Conservation (phyloP, 1,284 basidiomycete genomes). For the Leccinum cinnamomeum region DNA sequence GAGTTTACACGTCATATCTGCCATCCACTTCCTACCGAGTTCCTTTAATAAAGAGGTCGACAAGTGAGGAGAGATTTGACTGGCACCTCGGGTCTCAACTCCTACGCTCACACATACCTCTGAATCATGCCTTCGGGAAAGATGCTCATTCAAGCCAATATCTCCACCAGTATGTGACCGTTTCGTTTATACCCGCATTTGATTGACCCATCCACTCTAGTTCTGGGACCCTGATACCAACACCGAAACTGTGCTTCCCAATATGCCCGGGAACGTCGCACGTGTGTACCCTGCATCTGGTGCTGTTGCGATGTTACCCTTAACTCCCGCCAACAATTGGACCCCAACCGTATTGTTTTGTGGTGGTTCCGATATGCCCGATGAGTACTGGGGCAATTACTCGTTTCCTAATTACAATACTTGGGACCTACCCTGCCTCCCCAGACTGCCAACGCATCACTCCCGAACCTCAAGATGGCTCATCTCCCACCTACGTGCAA, state of each 20-base stretch:
- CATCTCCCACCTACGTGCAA: constrained; percentile 52
- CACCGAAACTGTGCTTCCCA: constrained; percentile 58
- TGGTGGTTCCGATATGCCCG: constrained; percentile 78
- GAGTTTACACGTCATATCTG: too few species aligned
- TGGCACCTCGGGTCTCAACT: constrained; percentile 81
- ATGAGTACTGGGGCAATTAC: constrained; percentile 71
- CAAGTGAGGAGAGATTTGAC: too few species aligned
- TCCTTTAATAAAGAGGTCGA: too few species aligned
- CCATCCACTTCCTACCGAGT: too few species aligned
- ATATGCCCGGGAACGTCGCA: constrained; percentile 65
- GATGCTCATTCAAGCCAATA: constrained; percentile 84
- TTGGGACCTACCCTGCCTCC: constrained; percentile 63
- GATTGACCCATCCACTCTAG: constrained; percentile 36
- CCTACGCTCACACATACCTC: constrained; percentile 81
- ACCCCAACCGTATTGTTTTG: constrained; percentile 86
- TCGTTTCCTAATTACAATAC: constrained; percentile 67
- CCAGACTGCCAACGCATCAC: constrained; percentile 72
- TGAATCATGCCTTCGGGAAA: constrained; percentile 76
- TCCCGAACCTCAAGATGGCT: constrained; percentile 73
- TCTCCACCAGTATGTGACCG: constrained; percentile 63
- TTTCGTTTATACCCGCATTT: constrained; percentile 1
- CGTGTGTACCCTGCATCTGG: constrained; percentile 94
- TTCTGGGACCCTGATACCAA: constrained; percentile 66
- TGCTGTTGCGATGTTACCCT: constrained; percentile 86
- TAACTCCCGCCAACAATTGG: constrained; percentile 89